Conservation (phyloP, 345 rosid species). For the Trapa incisa region DNA sequence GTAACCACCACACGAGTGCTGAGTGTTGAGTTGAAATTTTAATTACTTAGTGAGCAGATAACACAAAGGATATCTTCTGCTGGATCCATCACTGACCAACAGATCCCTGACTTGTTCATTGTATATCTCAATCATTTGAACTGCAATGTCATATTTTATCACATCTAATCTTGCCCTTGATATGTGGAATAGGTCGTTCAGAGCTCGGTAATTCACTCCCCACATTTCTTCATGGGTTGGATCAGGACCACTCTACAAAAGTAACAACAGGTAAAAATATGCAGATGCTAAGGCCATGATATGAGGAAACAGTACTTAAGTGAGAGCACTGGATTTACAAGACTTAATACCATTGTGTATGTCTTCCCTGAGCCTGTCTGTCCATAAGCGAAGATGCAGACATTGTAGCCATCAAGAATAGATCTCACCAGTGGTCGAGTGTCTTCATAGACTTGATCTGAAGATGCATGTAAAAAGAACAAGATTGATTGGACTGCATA, state of each 20-base stretch:
- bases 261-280: not conserved
- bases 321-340: not conserved
- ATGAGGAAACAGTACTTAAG: not conserved
- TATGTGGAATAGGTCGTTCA: constrained; percentile 69
- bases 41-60: not conserved
- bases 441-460: constrained; percentile 78
- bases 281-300: not conserved
- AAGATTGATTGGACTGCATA: not conserved
- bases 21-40: not conserved
- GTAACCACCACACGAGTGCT: too few species aligned
- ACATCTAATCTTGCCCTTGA: constrained; percentile 57
- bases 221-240: constrained; percentile 57
- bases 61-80: constrained; percentile 75
- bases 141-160: constrained; percentile 74
- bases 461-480: not conserved
- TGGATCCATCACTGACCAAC: constrained; percentile 76
- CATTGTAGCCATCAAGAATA: constrained; percentile 87
- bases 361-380: constrained; percentile 99
- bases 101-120: constrained; percentile 96
- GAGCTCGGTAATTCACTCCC: constrained; percentile 96
- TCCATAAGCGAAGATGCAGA: constrained; percentile 94
- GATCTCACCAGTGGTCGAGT: constrained; percentile 80
- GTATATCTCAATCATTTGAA: constrained; percentile 96
- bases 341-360: constrained; percentile 67
- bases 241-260: constrained; percentile 82